Conservation (phyloP, 2,329 filamentous ascomycete species). For the Pseudogymnoascus sp. region DNA sequence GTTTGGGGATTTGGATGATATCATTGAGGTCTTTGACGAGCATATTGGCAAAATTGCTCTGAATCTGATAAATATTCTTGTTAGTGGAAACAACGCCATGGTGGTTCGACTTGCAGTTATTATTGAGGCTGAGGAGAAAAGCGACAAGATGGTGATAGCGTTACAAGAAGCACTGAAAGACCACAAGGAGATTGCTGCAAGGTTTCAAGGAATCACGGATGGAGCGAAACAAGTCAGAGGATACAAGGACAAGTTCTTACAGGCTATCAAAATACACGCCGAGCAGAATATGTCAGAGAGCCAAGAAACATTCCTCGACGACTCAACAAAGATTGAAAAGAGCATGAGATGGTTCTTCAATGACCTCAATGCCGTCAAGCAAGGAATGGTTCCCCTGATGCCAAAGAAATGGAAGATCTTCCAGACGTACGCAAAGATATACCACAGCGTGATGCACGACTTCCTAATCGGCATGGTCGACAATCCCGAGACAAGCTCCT, state of each 20-base stretch:
- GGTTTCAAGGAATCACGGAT: constrained; percentile 92
- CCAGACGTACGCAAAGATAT: constrained; percentile 80
- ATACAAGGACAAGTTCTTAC: constrained; percentile 92
- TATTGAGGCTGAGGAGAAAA: constrained; percentile 93
- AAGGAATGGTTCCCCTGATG: constrained; percentile 86
- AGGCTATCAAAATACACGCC: constrained; percentile 56
- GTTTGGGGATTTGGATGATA: constrained; percentile 76
- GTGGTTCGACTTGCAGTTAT: constrained; percentile 88
- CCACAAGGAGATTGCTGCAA: constrained; percentile 85
- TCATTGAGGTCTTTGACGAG: constrained; percentile 92
- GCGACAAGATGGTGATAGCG: constrained; percentile 82
- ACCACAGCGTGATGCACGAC: constrained; percentile 92
- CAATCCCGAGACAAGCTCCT: constrained; percentile 73
- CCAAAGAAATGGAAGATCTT: constrained; percentile 96
- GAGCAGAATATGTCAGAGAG: constrained; percentile 52
- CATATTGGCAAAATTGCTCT: constrained; percentile 83
- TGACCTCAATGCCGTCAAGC: constrained; percentile 87
- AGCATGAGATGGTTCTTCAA: constrained; percentile 95
- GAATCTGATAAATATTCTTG: constrained; percentile 80
- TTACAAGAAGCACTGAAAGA: constrained; percentile 92
- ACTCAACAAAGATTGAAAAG: constrained; percentile 78
- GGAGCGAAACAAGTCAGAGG: constrained; percentile 86
- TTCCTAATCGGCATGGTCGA: constrained; percentile 78
- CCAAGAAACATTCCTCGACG: constrained; percentile 66
- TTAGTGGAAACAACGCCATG: constrained; percentile 77